These are phyloP conservation scores for Podaxis carcinomalis DNA, from an alignment of 768 basidiomycete genomes.

Conservation along the genomic window DNA sequence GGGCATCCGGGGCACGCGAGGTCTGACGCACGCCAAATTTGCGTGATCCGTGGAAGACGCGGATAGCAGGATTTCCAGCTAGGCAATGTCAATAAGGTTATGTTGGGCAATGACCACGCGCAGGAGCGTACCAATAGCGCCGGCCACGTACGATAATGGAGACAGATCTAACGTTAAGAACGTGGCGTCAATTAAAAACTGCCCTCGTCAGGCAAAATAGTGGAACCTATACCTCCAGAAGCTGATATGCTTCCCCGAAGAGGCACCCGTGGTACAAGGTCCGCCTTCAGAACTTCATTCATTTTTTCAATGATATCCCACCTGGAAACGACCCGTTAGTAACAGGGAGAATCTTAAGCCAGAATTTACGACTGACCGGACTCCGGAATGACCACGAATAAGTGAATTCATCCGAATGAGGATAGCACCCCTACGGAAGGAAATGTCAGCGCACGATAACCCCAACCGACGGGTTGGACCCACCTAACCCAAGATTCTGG, in stretches of 20 bases:
- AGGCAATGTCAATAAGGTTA: not conserved
- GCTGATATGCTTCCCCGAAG: conserved; percentile 76
- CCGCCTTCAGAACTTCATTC: conserved; percentile 53
- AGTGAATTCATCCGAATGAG: conserved; percentile 79
- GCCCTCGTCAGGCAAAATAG: not conserved
- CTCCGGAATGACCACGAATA: conserved; percentile 76
- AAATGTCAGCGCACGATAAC: not conserved
- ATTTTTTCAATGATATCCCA: conserved; percentile 76
- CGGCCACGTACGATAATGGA: conserved; percentile 61
- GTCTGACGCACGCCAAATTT: conserved; percentile 47
- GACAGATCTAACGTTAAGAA: conserved; percentile 35
- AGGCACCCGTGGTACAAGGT: conserved; percentile 75
- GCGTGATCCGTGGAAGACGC: conserved; percentile 54
- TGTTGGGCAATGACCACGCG: not conserved
- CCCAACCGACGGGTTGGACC: not conserved
- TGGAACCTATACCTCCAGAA: conserved; percentile 52
- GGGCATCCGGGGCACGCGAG: conserved; percentile 45
- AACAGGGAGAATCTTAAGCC: not conserved
- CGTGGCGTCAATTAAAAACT: conserved; percentile 1
- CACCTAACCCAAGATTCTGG: conserved; percentile 83
- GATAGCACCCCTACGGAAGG: conserved; percentile 57
- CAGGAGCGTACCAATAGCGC: conserved; percentile 45
- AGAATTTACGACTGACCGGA: conserved; percentile 36
- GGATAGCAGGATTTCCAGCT: conserved; percentile 58
- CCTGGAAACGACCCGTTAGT: conserved; percentile 19